A percentile compares a stretch with the other conserved stretches of the same genome.
These are phyloP conservation scores for Ajuga reptans DNA, from an alignment of 305 asterid species.

Conservation along the genomic window DNA sequence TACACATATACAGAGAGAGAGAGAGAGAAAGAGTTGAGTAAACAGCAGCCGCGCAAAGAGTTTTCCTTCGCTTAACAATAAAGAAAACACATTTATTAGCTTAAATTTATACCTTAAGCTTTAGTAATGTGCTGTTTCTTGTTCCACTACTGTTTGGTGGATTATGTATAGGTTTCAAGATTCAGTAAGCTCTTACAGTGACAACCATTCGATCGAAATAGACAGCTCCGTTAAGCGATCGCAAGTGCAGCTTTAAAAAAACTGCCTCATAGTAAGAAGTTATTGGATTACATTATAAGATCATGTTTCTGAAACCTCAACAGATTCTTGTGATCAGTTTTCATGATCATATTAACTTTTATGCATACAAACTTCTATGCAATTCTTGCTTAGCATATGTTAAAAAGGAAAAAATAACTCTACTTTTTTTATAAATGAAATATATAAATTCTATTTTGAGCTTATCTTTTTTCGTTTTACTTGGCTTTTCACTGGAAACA, in stretches of 20 bases:
- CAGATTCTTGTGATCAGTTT: not conserved
- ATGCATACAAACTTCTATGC: not conserved
- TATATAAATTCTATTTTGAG: too few species aligned
- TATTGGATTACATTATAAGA: constrained; percentile 1
- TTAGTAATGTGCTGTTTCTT: constrained; percentile 27
- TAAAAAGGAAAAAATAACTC: too few species aligned
- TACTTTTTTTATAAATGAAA: too few species aligned
- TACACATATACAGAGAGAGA: not conserved
- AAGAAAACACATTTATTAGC: constrained; percentile 24
- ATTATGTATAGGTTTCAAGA: constrained; percentile 30
- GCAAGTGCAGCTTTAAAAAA: too few species aligned
- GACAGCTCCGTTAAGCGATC: not conserved
- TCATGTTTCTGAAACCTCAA: not conserved
- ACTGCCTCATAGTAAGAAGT: too few species aligned
- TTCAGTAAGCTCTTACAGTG: not conserved
- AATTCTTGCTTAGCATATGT: too few species aligned
- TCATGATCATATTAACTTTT: not conserved
- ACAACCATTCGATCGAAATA: not conserved
- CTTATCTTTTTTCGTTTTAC: too few species aligned
- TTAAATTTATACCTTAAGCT: constrained; percentile 32
- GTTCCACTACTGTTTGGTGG: constrained; percentile 29
- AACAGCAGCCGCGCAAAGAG: constrained; percentile 1
- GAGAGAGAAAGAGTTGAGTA: too few species aligned
- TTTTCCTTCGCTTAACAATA: constrained; percentile 36
- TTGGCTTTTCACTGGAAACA: too few species aligned